Conservation (phyloP, 2,329 filamentous ascomycete species). For the Talaromyces amestolkiae region DNA sequence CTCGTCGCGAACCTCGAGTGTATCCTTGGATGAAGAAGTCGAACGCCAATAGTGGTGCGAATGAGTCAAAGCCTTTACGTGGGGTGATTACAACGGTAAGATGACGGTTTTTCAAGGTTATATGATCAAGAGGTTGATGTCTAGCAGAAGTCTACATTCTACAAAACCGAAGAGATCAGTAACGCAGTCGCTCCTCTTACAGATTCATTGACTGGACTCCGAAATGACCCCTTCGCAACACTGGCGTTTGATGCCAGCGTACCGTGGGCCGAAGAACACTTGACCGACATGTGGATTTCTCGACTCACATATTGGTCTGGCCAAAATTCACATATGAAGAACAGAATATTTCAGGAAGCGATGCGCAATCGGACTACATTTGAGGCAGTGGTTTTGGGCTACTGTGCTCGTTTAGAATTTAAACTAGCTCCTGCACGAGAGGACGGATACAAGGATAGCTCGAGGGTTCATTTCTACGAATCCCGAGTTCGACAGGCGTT, state of each 20-base stretch:
- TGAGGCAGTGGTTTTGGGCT: slow-evolving; percentile 37
- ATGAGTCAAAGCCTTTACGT: slow-evolving; percentile 6
- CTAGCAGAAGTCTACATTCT: neutral
- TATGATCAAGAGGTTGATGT: neutral
- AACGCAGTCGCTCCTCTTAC: neutral
- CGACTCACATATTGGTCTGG: slow-evolving; percentile 44
- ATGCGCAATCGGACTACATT: slow-evolving; percentile 37
- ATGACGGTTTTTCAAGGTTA: neutral
- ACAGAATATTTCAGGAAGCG: slow-evolving; percentile 35
- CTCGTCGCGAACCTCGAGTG: slow-evolving; percentile 22
- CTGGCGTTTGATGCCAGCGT: slow-evolving; percentile 25
- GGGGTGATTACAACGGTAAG: neutral
- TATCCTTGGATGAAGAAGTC: slow-evolving; percentile 29
- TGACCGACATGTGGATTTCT: slow-evolving; percentile 37
- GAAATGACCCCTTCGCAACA: slow-evolving; percentile 34
- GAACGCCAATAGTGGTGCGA: neutral
- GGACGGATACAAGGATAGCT: slow-evolving; percentile 21
- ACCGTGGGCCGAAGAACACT: slow-evolving; percentile 27
- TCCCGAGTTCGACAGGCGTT: slow-evolving; percentile 29
- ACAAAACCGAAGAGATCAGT: neutral
- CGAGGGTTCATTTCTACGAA: slow-evolving; percentile 31
- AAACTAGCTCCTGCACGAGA: slow-evolving; percentile 24
- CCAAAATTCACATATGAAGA: slow-evolving; percentile 39
- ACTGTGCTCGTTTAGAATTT: slow-evolving; percentile 39
- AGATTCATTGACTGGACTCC: slow-evolving; percentile 28